Evolutionary conservation across 2,329 filamentous ascomycete species (phyloP).

Genomic region (Aureobasidium sp.): DNA sequence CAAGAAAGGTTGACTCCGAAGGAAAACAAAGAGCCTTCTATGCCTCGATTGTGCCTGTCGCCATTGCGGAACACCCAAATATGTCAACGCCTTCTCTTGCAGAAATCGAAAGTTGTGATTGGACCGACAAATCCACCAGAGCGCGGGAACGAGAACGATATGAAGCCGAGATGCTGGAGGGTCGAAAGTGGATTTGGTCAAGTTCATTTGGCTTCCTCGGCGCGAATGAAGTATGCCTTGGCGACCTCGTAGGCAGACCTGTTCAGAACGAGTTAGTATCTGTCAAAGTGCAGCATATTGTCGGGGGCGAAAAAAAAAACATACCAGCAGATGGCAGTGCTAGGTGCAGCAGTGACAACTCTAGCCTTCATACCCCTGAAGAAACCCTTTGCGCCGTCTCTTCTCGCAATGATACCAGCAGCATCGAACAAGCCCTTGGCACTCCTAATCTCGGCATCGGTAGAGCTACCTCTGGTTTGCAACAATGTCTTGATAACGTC

Average conservation of each 20-base stretch:
- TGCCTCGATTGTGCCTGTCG: background rate
- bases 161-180: background rate
- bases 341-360: slow-evolving; percentile 94
- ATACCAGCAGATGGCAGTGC: slow-evolving; percentile 98
- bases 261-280: slow-evolving; percentile 17
- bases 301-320: slow-evolving; percentile 23
- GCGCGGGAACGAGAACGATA: background rate
- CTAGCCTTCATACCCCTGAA: slow-evolving; percentile 88
- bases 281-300: background rate
- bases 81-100: background rate
- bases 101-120: background rate
- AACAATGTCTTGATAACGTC: slow-evolving; percentile 98
- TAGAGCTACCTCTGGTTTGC: slow-evolving; percentile 81
- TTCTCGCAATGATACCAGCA: slow-evolving; percentile 70
- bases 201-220: slow-evolving; percentile 27
- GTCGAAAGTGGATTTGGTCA: background rate
- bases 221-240: slow-evolving; percentile 57
- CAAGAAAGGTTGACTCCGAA: background rate
- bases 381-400: slow-evolving; percentile 81
- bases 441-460: slow-evolving; percentile 73
- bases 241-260: slow-evolving; percentile 63
- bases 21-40: background rate
- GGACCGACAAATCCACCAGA: background rate
- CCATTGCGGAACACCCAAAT: background rate
- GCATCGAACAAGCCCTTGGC: slow-evolving; percentile 77